Base-by-base conservation (phyloP, 2,329 filamentous ascomycete genomes). In the Stemphylium beticola region DNA sequence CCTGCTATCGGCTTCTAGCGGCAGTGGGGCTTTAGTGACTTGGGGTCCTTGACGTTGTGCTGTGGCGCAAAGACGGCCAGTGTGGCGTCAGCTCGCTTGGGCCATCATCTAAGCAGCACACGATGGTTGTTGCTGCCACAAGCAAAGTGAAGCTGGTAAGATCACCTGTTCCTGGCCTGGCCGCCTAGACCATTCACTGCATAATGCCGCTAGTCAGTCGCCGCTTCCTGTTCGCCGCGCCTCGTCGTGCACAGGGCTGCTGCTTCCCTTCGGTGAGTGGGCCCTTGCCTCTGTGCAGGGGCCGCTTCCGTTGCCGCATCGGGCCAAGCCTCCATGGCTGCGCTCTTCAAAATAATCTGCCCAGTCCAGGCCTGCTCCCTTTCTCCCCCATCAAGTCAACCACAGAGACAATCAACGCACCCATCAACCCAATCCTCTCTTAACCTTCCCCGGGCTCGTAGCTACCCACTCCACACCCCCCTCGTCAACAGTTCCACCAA, bases 401-500 rank as follows among this genome's bases (percentile, higher is more conserved):
- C 50, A 63, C 64, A 69, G 60, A 67, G 61, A 66, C 61, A 62
- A 54, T 59, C 64, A 53, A 61, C 54, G 49, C 58, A 55, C 60
- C 65, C 68, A 71, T 67, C 71, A 68, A 67, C 62, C 57, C 60
- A 64, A 58, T 55, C 60, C 67, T 64, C 62, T 62, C 63, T 56
- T 64, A 64, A 66, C 68, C 65, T 65, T 67, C 68, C 56, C 62
- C 75, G 75, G 75, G 75, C 75, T 73, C 74, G 68, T 80, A 82
- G 79, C 79, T 81, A 76, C 79, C 79, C 79, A 80, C 67, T 55
- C 74, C 76, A 55, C 78, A 79, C 79, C 78, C 75, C 79, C 76
- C 79, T 80, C 77, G 75, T 76, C 78, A 81, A 81, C 67, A 72
- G 69, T 76, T 79, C 78, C 78, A 78, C 78, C 77, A 71, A 67